Conservation (phyloP, 257 asterid genomes). For the Oldenlandia corymbosa region DNA sequence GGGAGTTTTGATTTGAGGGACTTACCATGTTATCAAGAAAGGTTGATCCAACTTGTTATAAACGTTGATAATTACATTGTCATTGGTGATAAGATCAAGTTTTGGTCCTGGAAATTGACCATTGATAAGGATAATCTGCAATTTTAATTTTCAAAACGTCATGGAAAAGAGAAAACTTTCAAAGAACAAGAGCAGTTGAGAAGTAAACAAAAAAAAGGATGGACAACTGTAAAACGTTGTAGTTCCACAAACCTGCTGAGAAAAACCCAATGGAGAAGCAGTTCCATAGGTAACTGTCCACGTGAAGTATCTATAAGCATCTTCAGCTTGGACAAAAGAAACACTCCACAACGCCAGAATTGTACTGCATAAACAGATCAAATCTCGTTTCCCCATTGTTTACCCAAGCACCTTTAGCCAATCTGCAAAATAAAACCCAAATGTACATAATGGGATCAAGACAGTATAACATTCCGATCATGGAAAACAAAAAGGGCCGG, state of each 20-base stretch:
- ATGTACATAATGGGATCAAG: too few relatives aligned
- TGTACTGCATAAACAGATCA: constrained; percentile 31
- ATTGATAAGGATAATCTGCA: constrained; percentile 82
- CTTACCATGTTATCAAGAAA: constrained; percentile 84
- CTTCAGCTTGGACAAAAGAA: constrained; percentile 59
- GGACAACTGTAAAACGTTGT: background rate
- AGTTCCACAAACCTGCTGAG: constrained; percentile 58
- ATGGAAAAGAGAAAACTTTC: too few relatives aligned
- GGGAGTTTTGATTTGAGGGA: constrained; percentile 19
- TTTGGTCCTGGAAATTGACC: constrained; percentile 96
- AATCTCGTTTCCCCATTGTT: constrained; percentile 42
- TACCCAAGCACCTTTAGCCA: constrained; percentile 14
- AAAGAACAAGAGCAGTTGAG: background rate
- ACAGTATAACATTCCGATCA: too few relatives aligned
- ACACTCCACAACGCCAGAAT: constrained; percentile 43
- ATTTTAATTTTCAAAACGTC: constrained; percentile 8
- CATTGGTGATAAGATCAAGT: constrained; percentile 79
- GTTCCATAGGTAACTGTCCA: constrained; percentile 88
- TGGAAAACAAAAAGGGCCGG: too few relatives aligned
- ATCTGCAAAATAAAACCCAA: constrained; percentile 42
- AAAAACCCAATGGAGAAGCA: constrained; percentile 67
- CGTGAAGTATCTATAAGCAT: constrained; percentile 67
- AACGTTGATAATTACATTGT: constrained; percentile 70
- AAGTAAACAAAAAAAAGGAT: background rate
- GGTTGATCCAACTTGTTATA: constrained; percentile 78